A percentile compares a stretch with the other conserved stretches of the same genome.
phyloP scores from a whole-genome alignment of 2,329 filamentous ascomycete species.

The Lachnum nothofagi region DNA sequence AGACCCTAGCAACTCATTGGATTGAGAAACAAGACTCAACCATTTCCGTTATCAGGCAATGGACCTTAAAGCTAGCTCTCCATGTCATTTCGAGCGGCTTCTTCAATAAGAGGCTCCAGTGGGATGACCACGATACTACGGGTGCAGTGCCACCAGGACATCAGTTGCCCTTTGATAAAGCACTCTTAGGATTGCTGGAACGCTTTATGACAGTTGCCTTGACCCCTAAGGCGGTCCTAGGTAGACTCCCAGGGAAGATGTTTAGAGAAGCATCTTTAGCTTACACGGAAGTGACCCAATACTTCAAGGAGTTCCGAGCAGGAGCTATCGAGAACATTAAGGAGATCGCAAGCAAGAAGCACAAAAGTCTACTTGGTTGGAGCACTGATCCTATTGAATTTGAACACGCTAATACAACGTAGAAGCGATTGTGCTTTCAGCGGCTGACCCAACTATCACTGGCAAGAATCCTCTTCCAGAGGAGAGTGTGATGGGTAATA shows the following conservation, averaged over 20 bases:
- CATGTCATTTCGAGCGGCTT: constrained; percentile 4
- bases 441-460: background rate
- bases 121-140: background rate
- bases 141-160: background rate
- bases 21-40: background rate
- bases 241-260: constrained; percentile 1
- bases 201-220: background rate
- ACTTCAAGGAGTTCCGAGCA: constrained; percentile 4
- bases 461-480: constrained; percentile 1
- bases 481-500: constrained; percentile 3
- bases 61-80: constrained; percentile 5
- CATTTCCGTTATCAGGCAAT: constrained; percentile 3
- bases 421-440: background rate
- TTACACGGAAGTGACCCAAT: constrained; percentile 1
- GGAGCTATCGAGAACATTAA: constrained; percentile 1
- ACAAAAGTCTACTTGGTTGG: constrained; percentile 5
- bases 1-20: constrained; percentile 4
- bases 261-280: constrained; percentile 1
- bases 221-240: background rate
- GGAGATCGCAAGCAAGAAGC: constrained; percentile 1
- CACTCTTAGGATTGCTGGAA: constrained; percentile 2
- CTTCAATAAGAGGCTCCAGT: constrained; percentile 1
- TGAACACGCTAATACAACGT: background rate
- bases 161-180: background rate
- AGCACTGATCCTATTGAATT: background rate